These are phyloP conservation scores for Curvularia eragrostidis DNA, from an alignment of 2,329 filamentous ascomycete species.

Conservation along the genomic window DNA sequence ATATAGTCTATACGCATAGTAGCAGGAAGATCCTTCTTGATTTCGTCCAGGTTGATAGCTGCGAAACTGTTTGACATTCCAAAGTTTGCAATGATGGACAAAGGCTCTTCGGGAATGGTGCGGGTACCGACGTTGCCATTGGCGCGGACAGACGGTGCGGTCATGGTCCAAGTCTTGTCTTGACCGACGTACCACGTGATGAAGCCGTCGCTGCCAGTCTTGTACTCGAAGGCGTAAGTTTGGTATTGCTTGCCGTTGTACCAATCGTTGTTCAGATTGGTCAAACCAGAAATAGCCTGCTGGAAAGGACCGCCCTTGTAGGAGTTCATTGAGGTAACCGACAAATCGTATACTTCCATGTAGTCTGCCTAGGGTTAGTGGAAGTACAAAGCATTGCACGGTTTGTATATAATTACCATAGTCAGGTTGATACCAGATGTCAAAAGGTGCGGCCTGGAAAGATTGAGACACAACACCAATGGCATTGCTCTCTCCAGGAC, in stretches of 20 bases:
- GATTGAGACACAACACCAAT: slow-evolving; percentile 71
- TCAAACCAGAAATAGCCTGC: slow-evolving; percentile 62
- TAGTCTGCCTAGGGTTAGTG: slow-evolving; percentile 57
- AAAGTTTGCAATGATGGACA: slow-evolving; percentile 72
- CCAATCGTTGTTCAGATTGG: slow-evolving; percentile 64
- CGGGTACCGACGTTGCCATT: slow-evolving; percentile 74
- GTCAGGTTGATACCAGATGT: slow-evolving; percentile 72
- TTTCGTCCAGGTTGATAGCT: slow-evolving; percentile 63
- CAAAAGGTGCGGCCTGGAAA: slow-evolving; percentile 72
- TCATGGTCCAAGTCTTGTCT: slow-evolving; percentile 69
- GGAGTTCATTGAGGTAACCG: slow-evolving; percentile 59
- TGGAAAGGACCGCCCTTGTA: slow-evolving; percentile 64
- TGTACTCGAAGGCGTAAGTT: slow-evolving; percentile 64
- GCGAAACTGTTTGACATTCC: slow-evolving; percentile 74
- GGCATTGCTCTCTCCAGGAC: slow-evolving; percentile 57
- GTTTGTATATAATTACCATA: slow-evolving; percentile 39
- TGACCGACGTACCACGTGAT: slow-evolving; percentile 74
- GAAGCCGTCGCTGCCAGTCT: slow-evolving; percentile 63
- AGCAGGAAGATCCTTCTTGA: slow-evolving; percentile 63
- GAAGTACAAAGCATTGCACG: neutral
- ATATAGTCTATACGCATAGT: slow-evolving; percentile 74
- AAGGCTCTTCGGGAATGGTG: slow-evolving; percentile 69
- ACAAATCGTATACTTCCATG: slow-evolving; percentile 68
- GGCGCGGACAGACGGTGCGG: slow-evolving; percentile 65
- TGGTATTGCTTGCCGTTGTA: slow-evolving; percentile 63